Base-by-base conservation (phyloP, 371 early-diverging fungal genomes). In the Zopfochytrium polystomum region DNA sequence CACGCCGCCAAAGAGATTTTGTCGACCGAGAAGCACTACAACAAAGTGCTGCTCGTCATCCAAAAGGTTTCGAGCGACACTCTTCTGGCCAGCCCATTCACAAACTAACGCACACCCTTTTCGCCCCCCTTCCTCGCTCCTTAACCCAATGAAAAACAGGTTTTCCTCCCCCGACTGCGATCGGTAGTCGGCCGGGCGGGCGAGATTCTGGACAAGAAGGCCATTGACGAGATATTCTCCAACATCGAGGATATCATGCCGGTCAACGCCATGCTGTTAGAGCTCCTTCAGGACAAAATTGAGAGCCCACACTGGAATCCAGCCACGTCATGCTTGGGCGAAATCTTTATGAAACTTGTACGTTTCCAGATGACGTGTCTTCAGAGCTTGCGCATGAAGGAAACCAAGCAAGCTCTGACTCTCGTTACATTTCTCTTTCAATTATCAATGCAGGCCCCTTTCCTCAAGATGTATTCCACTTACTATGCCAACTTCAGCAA, bases 401-500 rank as follows among this genome's bases (percentile, higher is more conserved):
- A n/a, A 55, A 3, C n/a, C 9, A 6, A 29, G 15, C 25, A n/a
- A n/a, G 3, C 4, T 27, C 45, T 42, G 42, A 42, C n/a, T n/a
- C 42, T 13, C n/a, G 42, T 42, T 42, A 11, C n/a, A 42, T 42
- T 42, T n/a, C 11, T 42, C 42, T 13, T n/a, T n/a, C 42, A 42
- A 42, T n/a, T 42, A 13, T 42, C 42, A 42, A 11, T 42, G 11
- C n/a, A 70, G 74, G 66, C 74, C 18, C 80, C 84, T 0, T 86
- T 82, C 55, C 70, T 88, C 58, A 83, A 81, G 53, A 80, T 89
- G 72, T 90, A 90, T 66, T 82, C 86, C 13, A 65, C 77, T 22
- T 90, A 87, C 67, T 73, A 81, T 51, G 85, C 84, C 68, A 87
- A 86, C 72, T 89, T 81, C 69, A 84, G 83, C 62, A 62, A 72